Conservation (phyloP, 441 rosid species). For the Caryocar brasiliense region DNA sequence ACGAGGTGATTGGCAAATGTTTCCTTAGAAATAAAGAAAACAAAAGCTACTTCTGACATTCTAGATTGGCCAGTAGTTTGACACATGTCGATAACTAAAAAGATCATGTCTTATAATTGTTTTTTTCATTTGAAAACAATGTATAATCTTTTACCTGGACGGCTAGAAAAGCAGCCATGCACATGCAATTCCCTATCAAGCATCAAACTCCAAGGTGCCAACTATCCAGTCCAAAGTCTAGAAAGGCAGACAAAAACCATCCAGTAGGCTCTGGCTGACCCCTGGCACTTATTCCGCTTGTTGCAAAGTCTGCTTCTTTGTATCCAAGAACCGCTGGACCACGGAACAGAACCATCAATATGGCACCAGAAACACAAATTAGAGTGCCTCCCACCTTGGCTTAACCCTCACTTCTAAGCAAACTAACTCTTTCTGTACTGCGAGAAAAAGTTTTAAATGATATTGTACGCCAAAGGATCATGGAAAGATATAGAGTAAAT, state of each 20-base stretch:
- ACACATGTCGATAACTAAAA: too few relatives aligned
- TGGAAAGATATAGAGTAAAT: conserved; percentile 1
- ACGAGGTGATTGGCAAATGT: too few relatives aligned
- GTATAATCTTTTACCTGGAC: conserved; percentile 52
- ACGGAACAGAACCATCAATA: conserved; percentile 74
- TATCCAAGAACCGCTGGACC: conserved; percentile 79
- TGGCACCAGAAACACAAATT: conserved; percentile 77
- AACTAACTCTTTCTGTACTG: conserved; percentile 89
- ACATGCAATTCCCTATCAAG: conserved; percentile 85
- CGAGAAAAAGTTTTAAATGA: conserved; percentile 29
- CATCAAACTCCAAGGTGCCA: conserved; percentile 92
- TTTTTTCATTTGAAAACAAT: not conserved
- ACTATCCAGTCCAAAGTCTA: conserved; percentile 51
- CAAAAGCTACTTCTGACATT: too few relatives aligned
- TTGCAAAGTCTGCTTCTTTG: conserved; percentile 35
- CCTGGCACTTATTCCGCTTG: conserved; percentile 57
- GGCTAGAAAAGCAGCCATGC: conserved; percentile 93
- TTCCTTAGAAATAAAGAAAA: too few relatives aligned
- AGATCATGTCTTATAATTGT: too few relatives aligned
- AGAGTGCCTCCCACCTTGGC: conserved; percentile 77
- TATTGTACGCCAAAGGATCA: conserved; percentile 13
- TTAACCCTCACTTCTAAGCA: conserved; percentile 80
- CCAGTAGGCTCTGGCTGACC: conserved; percentile 88
- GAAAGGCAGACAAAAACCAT: conserved; percentile 58
- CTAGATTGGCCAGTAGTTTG: too few relatives aligned